phyloP scores from a whole-genome alignment of 1,139 yeast species.

The Hemisphaericaspora subhashii region DNA sequence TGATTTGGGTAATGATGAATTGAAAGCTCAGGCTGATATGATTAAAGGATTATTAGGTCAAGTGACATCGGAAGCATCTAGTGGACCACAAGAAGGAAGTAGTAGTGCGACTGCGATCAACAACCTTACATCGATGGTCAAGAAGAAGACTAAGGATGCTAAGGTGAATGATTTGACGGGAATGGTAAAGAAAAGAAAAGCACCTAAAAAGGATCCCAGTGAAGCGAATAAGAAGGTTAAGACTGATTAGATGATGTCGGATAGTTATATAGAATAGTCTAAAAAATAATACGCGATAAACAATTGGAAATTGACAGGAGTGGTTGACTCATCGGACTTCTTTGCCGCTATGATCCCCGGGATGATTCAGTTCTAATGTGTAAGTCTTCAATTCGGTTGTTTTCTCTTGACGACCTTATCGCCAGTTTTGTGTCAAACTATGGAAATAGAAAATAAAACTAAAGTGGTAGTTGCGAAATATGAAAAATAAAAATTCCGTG shows the following conservation, averaged over 20 bases:
- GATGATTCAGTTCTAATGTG: not conserved
- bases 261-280: not conserved
- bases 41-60: conserved; percentile 66
- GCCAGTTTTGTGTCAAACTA: not conserved
- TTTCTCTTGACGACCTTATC: too few species aligned
- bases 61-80: conserved; percentile 23
- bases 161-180: conserved; percentile 38
- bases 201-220: conserved; percentile 15
- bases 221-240: conserved; percentile 8
- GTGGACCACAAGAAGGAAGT: conserved; percentile 8
- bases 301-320: not conserved
- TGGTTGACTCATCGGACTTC: not conserved
- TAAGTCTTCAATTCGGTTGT: too few species aligned
- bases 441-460: too few species aligned
- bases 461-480: too few species aligned
- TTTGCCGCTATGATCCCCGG: not conserved
- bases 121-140: conserved; percentile 13
- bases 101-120: conserved; percentile 8
- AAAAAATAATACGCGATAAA: not conserved
- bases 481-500: too few species aligned
- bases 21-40: conserved; percentile 58
- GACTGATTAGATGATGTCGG: not conserved
- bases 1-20: conserved; percentile 53
- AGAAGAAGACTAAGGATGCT: conserved; percentile 16
- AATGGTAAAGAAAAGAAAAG: conserved; percentile 35